Percentiles rank a stretch among this genome's conserved stretches.
Conservation (phyloP, 768 basidiomycete genomes). For the Auriculariales sp. region DNA sequence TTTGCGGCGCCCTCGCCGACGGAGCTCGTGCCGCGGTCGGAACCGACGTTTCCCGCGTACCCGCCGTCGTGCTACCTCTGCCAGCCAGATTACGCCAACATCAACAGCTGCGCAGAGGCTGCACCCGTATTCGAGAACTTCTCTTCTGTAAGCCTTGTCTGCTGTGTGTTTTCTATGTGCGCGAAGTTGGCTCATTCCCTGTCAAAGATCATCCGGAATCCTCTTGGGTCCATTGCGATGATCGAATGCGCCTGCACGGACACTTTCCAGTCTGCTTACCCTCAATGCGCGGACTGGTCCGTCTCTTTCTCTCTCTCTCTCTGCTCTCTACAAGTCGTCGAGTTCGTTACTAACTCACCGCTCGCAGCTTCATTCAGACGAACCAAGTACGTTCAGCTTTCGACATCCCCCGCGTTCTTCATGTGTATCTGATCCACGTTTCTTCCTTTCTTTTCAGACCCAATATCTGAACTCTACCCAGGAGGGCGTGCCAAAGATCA, state of each 20-base stretch:
- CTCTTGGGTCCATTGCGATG: slow-evolving; percentile 43
- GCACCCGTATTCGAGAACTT: slow-evolving; percentile 44
- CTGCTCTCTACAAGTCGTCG: neutral
- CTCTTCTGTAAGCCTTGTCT: slow-evolving; percentile 24
- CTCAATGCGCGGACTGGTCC: slow-evolving; percentile 58
- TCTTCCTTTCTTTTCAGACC: too few relatives aligned
- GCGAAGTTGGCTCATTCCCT: too few relatives aligned
- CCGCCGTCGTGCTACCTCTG: slow-evolving; percentile 49
- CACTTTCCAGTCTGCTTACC: slow-evolving; percentile 30
- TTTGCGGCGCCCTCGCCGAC: neutral
- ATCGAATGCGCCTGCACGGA: slow-evolving; percentile 50
- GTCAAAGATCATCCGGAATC: slow-evolving; percentile 44
- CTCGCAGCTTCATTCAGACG: slow-evolving; percentile 36
- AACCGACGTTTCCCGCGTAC: slow-evolving; percentile 34
- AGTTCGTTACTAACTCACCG: neutral
- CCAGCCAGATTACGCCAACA: slow-evolving; percentile 32
- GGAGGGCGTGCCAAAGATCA: slow-evolving; percentile 29
- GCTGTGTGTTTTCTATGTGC: neutral
- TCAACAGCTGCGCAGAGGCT: slow-evolving; percentile 43
- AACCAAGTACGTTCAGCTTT: slow-evolving; percentile 17
- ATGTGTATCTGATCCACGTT: too few relatives aligned
- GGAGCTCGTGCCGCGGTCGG: neutral
- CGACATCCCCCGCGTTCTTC: too few relatives aligned
- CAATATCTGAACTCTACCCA: slow-evolving; percentile 27
- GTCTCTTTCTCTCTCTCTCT: slow-evolving; percentile 4